Conservation (phyloP, 164 flowering plant genomes). For the Chimonanthus praecox region DNA sequence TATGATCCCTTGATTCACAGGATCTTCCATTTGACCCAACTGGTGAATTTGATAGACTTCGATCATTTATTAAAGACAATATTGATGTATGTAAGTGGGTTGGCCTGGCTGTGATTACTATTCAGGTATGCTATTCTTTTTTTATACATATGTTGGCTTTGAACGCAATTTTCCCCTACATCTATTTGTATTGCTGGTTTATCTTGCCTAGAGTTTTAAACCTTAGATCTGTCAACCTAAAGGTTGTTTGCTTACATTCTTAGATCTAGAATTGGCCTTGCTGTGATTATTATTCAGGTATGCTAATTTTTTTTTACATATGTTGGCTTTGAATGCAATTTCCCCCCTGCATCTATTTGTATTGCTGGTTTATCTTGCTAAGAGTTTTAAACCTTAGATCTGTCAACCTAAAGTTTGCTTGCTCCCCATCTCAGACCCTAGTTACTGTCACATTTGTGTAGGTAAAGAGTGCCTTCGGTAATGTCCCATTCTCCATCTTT, state of each 20-base stretch:
- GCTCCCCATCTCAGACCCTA: no score
- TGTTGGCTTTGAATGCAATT: background rate
- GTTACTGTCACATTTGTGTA: no score
- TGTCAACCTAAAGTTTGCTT: background rate
- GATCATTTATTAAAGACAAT: constrained; percentile 48
- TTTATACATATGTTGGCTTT: background rate
- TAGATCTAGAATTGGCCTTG: no score
- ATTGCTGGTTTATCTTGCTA: background rate
- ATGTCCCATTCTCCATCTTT: no score
- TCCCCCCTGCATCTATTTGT: background rate
- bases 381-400: background rate
- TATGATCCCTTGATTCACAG: constrained; percentile 23
- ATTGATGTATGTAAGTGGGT: constrained; percentile 60
- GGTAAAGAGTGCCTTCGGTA: no score
- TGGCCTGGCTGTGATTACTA: constrained; percentile 48
- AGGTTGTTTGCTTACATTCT: no score
- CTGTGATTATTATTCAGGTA: no score
- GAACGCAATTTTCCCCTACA: background rate
- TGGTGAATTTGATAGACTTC: constrained; percentile 58
- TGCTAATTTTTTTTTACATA: background rate
- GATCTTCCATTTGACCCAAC: constrained; percentile 82
- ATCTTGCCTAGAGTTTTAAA: background rate
- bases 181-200: background rate
- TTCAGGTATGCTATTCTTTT: constrained; percentile 46
- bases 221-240: background rate